Evolutionary conservation across 2,329 filamentous ascomycete species (phyloP).

Genomic region (Fusarium albosuccineum): DNA sequence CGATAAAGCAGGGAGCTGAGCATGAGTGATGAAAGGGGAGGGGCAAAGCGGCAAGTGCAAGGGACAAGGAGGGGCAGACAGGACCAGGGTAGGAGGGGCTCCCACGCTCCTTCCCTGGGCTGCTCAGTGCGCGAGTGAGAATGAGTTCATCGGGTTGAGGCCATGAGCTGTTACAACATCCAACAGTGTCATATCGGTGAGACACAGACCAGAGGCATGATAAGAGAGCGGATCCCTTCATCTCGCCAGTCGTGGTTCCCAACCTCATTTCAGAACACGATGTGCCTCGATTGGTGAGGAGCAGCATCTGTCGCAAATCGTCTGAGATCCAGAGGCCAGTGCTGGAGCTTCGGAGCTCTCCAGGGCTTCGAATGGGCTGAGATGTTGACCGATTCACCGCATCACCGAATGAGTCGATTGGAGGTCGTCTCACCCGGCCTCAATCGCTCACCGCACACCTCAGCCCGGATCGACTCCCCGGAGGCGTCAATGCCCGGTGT

Average conservation of each 20-base stretch:
- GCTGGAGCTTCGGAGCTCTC: conserved; percentile 22
- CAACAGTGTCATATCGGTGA: conserved; percentile 42
- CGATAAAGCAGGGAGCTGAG: conserved; percentile 39
- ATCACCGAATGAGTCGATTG: conserved; percentile 35
- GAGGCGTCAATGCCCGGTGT: conserved; percentile 36
- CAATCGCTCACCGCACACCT: conserved; percentile 45
- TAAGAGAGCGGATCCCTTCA: conserved; percentile 35
- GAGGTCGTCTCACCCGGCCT: conserved; percentile 24
- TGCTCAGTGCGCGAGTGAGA: conserved; percentile 38
- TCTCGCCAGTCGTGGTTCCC: conserved; percentile 27
- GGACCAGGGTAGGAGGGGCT: conserved; percentile 29
- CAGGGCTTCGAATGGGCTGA: conserved; percentile 37
- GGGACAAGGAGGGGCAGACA: conserved; percentile 32
- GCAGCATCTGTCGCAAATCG: conserved; percentile 20
- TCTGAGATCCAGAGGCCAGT: conserved; percentile 25
- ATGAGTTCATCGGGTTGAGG: conserved; percentile 41
- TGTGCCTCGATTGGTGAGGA: conserved; percentile 42
- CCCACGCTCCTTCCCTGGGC: conserved; percentile 34
- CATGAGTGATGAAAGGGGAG: conserved; percentile 30
- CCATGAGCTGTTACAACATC: conserved; percentile 43
- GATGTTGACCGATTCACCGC: conserved; percentile 36
- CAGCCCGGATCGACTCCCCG: conserved; percentile 32
- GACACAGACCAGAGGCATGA: conserved; percentile 38
- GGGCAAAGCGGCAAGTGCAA: conserved; percentile 26
- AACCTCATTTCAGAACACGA: conserved; percentile 39